phyloP scores from a whole-genome alignment of 1,139 yeast species.

The Ogataea hybrid region DNA sequence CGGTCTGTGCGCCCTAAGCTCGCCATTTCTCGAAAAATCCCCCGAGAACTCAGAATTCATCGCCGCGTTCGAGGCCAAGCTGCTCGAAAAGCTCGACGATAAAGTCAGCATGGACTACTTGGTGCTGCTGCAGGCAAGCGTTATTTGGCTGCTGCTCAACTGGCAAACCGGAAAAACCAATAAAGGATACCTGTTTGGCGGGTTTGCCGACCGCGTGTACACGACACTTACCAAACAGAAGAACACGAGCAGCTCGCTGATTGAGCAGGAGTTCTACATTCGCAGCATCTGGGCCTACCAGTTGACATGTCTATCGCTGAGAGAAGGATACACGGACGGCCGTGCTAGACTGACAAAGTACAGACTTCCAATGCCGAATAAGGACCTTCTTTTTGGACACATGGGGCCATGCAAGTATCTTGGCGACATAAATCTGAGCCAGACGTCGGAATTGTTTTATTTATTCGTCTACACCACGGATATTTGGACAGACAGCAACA shows the following conservation, averaged over 20 bases:
- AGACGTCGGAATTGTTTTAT: conserved; percentile 10
- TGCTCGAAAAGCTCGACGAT: conserved; percentile 11
- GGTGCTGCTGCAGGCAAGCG: conserved; percentile 14
- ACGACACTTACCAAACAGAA: conserved; percentile 10
- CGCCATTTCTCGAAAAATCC: conserved; percentile 8
- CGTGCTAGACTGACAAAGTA: conserved; percentile 7
- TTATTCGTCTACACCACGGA: conserved; percentile 16
- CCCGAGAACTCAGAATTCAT: conserved; percentile 1
- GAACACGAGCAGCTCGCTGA: conserved; percentile 1
- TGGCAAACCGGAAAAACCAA: conserved; percentile 20
- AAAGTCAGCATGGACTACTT: conserved; percentile 8
- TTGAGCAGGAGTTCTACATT: conserved; percentile 12
- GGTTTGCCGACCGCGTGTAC: conserved; percentile 19
- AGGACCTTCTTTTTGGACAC: conserved; percentile 14
- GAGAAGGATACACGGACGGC: conserved; percentile 13
- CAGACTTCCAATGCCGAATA: conserved; percentile 13
- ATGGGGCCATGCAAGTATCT: conserved; percentile 4
- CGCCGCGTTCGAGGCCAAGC: conserved; percentile 8
- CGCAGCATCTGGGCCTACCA: conserved; percentile 22
- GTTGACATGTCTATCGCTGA: conserved; percentile 16
- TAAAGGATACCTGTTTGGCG: conserved; percentile 18
- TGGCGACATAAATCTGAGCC: conserved; percentile 5
- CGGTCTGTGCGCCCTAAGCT: conserved; percentile 11
- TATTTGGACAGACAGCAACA: conserved; percentile 19
- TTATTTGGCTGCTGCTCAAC: conserved; percentile 13